A percentile compares a stretch with the other conserved stretches of the same genome.
Conservation (phyloP, 768 basidiomycete species). For the Tubosaeta sp. region DNA sequence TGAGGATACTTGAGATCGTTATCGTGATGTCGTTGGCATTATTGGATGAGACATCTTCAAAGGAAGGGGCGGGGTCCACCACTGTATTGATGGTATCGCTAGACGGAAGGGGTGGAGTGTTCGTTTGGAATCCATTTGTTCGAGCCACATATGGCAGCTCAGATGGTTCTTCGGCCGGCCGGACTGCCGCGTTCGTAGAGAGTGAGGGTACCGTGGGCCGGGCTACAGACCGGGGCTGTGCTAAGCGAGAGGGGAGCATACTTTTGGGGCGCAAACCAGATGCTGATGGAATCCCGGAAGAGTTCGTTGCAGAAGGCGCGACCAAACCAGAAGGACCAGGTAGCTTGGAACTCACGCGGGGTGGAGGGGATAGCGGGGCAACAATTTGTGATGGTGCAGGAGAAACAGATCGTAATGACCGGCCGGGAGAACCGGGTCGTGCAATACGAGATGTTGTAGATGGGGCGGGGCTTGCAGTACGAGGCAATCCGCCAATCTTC, state of each 20-base stretch:
- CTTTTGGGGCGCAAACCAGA: slow-evolving; percentile 55
- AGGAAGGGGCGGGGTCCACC: slow-evolving; percentile 29
- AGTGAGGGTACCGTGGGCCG: slow-evolving; percentile 30
- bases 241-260: slow-evolving; percentile 71
- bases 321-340: slow-evolving; percentile 27
- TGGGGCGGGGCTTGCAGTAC: slow-evolving; percentile 46
- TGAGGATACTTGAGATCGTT: slow-evolving; percentile 84
- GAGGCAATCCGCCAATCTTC: slow-evolving; percentile 42
- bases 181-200: slow-evolving; percentile 22
- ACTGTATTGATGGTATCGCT: slow-evolving; percentile 30
- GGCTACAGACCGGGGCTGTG: slow-evolving; percentile 48
- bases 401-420: slow-evolving; percentile 33
- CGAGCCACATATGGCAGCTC: slow-evolving; percentile 28
- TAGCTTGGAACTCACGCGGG: slow-evolving; percentile 39
- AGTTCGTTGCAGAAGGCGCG: slow-evolving; percentile 5
- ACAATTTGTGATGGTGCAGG: slow-evolving; percentile 35
- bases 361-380: slow-evolving; percentile 48
- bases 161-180: slow-evolving; percentile 26
- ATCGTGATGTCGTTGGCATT: slow-evolving; percentile 62
- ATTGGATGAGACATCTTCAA: slow-evolving; percentile 16
- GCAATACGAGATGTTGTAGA: slow-evolving; percentile 37
- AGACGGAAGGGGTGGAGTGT: slow-evolving; percentile 16
- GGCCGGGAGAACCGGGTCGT: slow-evolving; percentile 41
- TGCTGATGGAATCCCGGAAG: slow-evolving; percentile 32
- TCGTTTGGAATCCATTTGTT: slow-evolving; percentile 14